These are phyloP conservation scores for Trichaptum fuscoviolaceum DNA, from an alignment of 768 basidiomycete genomes.

Conservation along the genomic window DNA sequence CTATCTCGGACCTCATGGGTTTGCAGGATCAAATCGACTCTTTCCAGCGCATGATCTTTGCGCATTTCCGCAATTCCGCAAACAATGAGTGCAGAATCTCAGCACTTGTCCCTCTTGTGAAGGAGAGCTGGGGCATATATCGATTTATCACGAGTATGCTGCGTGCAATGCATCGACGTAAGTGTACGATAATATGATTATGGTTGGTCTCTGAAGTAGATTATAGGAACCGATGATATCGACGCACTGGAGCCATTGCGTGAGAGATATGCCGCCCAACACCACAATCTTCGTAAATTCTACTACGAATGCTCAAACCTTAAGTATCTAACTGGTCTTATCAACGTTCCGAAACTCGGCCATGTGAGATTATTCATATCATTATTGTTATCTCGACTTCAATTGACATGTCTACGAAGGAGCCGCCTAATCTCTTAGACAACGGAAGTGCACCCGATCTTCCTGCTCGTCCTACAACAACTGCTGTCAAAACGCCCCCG, in stretches of 20 bases:
- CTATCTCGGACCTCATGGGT: conserved; percentile 95
- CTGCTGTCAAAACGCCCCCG: conserved; percentile 50
- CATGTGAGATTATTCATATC: conserved; percentile 45
- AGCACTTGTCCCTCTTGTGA: conserved; percentile 91
- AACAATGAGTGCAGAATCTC: conserved; percentile 99
- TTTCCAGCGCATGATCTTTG: conserved; percentile 96
- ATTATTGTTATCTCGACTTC: not conserved
- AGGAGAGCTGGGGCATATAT: conserved; percentile 99
- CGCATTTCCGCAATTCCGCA: conserved; percentile 83
- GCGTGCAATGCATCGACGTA: conserved; percentile 92
- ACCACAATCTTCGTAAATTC: conserved; percentile 91
- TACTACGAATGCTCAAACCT: conserved; percentile 99
- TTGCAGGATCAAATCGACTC: conserved; percentile 98
- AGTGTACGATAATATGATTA: conserved; percentile 21
- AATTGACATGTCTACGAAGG: conserved; percentile 41
- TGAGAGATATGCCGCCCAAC: conserved; percentile 85
- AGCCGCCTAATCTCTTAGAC: conserved; percentile 93
- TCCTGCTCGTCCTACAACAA: conserved; percentile 73
- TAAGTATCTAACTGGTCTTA: conserved; percentile 94
- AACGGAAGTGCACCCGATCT: conserved; percentile 79
- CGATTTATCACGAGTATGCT: conserved; percentile 99
- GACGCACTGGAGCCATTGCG: conserved; percentile 89
- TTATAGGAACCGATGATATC: conserved; percentile 76
- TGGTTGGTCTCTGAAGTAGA: conserved; percentile 7
- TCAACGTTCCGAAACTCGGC: conserved; percentile 97